A percentile compares a stretch with the other conserved stretches of the same genome.
Conservation (phyloP, 2,329 filamentous ascomycete species). For the Ophiosphaerella korrae region DNA sequence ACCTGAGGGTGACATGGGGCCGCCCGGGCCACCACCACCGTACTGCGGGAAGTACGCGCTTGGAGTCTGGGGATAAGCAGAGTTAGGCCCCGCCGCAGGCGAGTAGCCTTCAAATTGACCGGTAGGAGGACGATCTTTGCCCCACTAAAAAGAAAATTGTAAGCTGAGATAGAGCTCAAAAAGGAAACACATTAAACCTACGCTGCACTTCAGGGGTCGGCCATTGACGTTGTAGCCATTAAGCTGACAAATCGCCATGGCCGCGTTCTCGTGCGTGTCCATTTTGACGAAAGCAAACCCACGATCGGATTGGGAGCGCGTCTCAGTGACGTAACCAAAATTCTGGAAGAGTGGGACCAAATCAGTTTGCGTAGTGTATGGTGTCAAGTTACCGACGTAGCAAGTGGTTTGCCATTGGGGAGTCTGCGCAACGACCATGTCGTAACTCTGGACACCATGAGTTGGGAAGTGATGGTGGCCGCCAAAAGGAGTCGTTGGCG, state of each 20-base stretch:
- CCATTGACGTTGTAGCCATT: constrained; percentile 99
- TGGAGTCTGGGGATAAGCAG: constrained; percentile 78
- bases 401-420: constrained; percentile 98
- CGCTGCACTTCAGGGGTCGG: constrained; percentile 95
- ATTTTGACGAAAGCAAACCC: constrained; percentile 99
- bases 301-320: constrained; percentile 95
- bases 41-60: constrained; percentile 93
- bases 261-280: constrained; percentile 97
- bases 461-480: constrained; percentile 98
- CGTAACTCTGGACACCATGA: constrained; percentile 94
- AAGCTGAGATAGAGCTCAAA: constrained; percentile 29
- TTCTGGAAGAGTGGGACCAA: constrained; percentile 98
- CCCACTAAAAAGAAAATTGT: constrained; percentile 71
- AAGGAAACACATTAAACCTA: constrained; percentile 61
- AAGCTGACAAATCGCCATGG: constrained; percentile 97
- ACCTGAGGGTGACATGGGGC: constrained; percentile 65
- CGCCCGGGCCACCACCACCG: constrained; percentile 65
- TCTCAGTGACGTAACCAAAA: constrained; percentile 97
- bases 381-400: constrained; percentile 97
- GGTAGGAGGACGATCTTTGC: constrained; percentile 94
- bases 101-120: constrained; percentile 82
- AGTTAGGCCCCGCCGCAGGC: constrained; percentile 70
- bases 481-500: constrained; percentile 92
- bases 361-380: constrained; percentile 95
- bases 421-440: constrained; percentile 94